phyloP scores from a whole-genome alignment of 2,329 filamentous ascomycete genomes.

The Talaromyces marneffei region DNA sequence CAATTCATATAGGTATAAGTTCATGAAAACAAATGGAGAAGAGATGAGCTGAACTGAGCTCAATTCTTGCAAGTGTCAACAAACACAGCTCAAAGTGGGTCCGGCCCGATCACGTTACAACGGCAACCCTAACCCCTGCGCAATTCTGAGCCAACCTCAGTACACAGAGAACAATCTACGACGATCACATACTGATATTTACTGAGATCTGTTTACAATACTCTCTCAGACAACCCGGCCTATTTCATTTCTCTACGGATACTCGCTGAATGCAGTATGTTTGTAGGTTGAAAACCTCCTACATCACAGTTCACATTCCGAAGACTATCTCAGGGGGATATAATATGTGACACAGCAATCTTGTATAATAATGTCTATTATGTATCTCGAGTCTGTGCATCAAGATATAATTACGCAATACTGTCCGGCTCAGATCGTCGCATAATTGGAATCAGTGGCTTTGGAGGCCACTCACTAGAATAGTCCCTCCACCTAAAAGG shows the following conservation, averaged over 20 bases:
- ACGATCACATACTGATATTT: no score
- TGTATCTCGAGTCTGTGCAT: background rate
- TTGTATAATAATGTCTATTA: background rate
- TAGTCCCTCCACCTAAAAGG: background rate
- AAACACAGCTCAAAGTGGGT: background rate
- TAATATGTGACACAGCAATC: background rate
- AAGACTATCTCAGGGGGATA: background rate
- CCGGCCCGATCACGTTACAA: background rate
- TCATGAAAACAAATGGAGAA: background rate
- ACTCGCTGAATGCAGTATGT: background rate
- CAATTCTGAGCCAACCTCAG: background rate
- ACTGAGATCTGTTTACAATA: background rate
- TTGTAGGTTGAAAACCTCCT: background rate
- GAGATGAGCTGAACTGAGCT: background rate
- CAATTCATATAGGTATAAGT: background rate
- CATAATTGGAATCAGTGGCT: background rate
- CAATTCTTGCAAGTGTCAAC: no score
- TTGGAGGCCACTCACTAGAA: background rate
- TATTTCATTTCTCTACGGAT: background rate
- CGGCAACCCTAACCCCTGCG: background rate
- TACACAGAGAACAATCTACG: no score
- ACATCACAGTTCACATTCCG: background rate
- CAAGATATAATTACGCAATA: background rate
- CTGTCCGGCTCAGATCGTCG: background rate
- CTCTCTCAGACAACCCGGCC: background rate